phyloP scores from a whole-genome alignment of 495 filamentous ascomycete genomes.

The Lasiosphaeris hirsuta region DNA sequence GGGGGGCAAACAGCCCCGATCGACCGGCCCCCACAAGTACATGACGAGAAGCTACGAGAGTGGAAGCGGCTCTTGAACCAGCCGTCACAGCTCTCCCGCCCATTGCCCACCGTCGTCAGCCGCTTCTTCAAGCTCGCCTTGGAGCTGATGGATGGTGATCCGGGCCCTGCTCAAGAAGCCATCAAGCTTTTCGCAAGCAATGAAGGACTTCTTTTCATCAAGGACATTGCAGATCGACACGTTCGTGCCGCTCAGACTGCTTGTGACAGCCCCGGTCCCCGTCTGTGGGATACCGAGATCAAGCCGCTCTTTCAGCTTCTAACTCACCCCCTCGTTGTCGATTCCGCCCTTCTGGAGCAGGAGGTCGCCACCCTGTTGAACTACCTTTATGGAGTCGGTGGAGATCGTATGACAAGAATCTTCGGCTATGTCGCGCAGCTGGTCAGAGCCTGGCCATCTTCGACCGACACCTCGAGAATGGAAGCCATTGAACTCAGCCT shows the following conservation, averaged over 20 bases:
- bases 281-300: conserved; percentile 26
- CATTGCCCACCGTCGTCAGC: background rate
- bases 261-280: background rate
- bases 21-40: background rate
- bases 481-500: conserved; percentile 26
- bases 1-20: no score
- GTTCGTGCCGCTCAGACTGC: conserved; percentile 6
- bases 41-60: conserved; percentile 22
- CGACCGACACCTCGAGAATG: background rate
- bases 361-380: conserved; percentile 31
- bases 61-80: conserved; percentile 26
- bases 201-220: conserved; percentile 33
- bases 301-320: conserved; percentile 30
- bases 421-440: conserved; percentile 25
- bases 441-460: conserved; percentile 7
- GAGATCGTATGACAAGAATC: conserved; percentile 25
- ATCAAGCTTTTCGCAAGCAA: conserved; percentile 34
- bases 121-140: conserved; percentile 33
- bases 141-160: conserved; percentile 33
- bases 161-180: conserved; percentile 30
- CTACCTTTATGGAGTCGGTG: conserved; percentile 29
- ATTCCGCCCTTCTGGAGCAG: conserved; percentile 33
- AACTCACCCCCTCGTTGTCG: conserved; percentile 28
- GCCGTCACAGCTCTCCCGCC: background rate
- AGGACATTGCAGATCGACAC: conserved; percentile 31